Evolutionary conservation across 2,329 filamentous ascomycete species (phyloP).

Genomic region (Epichloe sibirici): DNA sequence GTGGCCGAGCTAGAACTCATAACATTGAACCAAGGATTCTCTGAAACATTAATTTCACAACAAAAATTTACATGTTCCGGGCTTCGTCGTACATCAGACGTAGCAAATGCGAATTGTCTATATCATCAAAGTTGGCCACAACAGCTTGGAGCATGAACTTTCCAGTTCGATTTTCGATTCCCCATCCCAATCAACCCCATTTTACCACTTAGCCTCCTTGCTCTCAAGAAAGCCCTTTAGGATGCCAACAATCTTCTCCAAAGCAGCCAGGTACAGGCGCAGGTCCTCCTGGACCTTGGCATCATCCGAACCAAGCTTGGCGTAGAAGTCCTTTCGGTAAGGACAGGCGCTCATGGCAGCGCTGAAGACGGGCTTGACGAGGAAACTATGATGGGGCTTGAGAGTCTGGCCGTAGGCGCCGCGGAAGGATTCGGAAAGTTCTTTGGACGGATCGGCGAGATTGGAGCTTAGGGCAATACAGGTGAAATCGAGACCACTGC

Average conservation of each 20-base stretch:
- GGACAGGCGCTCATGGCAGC: conserved; percentile 89
- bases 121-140: neutral
- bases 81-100: no score
- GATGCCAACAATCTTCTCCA: conserved; percentile 70
- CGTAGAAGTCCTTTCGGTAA: conserved; percentile 88
- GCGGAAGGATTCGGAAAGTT: conserved; percentile 81
- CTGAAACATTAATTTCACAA: no score
- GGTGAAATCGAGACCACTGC: conserved; percentile 87
- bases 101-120: neutral
- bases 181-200: neutral
- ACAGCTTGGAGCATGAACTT: no score
- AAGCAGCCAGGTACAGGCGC: conserved; percentile 57
- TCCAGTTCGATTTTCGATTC: neutral
- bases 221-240: conserved; percentile 46
- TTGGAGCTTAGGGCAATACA: conserved; percentile 72
- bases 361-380: conserved; percentile 85
- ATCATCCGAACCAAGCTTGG: conserved; percentile 63
- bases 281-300: conserved; percentile 52
- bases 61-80: no score
- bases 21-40: no score
- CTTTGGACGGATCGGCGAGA: conserved; percentile 51
- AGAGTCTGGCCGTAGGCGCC: conserved; percentile 74
- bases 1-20: no score
- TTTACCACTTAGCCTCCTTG: conserved; percentile 6
- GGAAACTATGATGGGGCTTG: conserved; percentile 80